Base-by-base conservation (phyloP, 2,329 filamentous ascomycete species). In the Cercospora janseana region DNA sequence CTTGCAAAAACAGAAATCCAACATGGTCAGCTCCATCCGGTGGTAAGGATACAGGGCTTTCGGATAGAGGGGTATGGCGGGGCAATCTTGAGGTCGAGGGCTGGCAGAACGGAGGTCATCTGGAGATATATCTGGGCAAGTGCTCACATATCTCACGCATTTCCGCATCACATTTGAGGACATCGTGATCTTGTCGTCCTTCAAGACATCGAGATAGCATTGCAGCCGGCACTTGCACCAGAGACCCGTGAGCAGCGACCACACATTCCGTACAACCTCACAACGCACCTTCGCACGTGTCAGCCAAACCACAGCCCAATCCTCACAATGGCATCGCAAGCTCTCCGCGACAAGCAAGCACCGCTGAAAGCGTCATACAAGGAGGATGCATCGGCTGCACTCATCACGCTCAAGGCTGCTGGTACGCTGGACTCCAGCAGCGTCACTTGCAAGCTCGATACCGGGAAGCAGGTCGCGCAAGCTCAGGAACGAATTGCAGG, bases 291-390 rank as follows among this genome's bases (percentile, higher is more conserved):
- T n/a, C n/a, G n/a, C n/a, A n/a, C n/a, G n/a, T n/a, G n/a, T n/a
- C n/a, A n/a, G n/a, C n/a, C n/a, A n/a, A n/a, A n/a, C n/a, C n/a
- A n/a, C n/a, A n/a, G n/a, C n/a, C n/a, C n/a, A n/a, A n/a, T n/a
- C n/a, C n/a, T n/a, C n/a, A 55, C 21, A 42, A 60, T 59, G 59
- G 46, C 59, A 24, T 52, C 60, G 7, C 57, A 60, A 35, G 56
- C 69, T 27, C 72, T 77, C 43, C 72, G 74, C 58, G 67, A 68
- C 42, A 73, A 71, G 51, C 75, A 77, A 66, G 74, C 72, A 8
- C 75, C 75, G 9, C 69, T 77, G 46, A 77, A 77, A 62, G 68
- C 72, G 10, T 55, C 60, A 46, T 77, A 77, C 62, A 70, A 69
- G 49, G 61, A 59, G 34, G 67, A 75, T 54, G 72, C 75, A 1